A percentile compares a stretch with the other conserved stretches of the same genome.
These are phyloP conservation scores for Collariella sp. DNA, from an alignment of 495 filamentous ascomycete genomes.

Conservation along the genomic window DNA sequence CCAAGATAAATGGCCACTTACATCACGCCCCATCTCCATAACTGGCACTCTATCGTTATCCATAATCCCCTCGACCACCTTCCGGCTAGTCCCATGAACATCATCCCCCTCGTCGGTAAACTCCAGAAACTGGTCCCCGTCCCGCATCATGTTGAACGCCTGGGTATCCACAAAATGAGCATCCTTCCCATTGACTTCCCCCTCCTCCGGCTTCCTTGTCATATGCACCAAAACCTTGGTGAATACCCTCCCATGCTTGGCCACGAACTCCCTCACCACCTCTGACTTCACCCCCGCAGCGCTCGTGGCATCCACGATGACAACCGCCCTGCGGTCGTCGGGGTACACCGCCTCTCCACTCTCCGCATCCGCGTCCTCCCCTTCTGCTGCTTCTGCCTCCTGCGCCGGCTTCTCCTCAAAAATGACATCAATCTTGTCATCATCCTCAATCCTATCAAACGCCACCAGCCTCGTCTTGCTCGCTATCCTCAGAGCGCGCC, in stretches of 20 bases:
- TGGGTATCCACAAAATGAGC: conserved; percentile 42
- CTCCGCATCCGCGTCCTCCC: conserved; percentile 17
- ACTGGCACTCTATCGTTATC: conserved; percentile 42
- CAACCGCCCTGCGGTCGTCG: conserved; percentile 36
- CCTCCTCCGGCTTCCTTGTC: conserved; percentile 35
- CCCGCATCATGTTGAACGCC: conserved; percentile 42
- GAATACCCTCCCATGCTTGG: conserved; percentile 35
- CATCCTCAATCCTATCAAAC: conserved; percentile 82
- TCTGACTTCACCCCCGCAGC: conserved; percentile 25
- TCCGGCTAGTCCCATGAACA: conserved; percentile 40
- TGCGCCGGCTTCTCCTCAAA: conserved; percentile 37
- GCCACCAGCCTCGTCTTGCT: conserved; percentile 58
- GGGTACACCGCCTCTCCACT: conserved; percentile 28
- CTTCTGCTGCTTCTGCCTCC: conserved; percentile 9
- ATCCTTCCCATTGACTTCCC: conserved; percentile 37
- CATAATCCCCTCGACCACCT: conserved; percentile 35
- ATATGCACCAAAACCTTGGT: conserved; percentile 33
- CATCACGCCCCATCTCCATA: conserved; percentile 50
- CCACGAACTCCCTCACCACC: conserved; percentile 33
- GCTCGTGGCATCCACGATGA: conserved; percentile 37
- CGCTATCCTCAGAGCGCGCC: conserved; percentile 76
- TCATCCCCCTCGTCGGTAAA: conserved; percentile 36
- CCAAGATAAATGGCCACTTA: conserved; percentile 19
- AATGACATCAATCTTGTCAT: conserved; percentile 52
- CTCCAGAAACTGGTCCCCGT: conserved; percentile 45